Evolutionary conservation across 176 grass and related monocot species (phyloP), one percentile per base, ranked within the genome.

Genomic region (Oryza australiensis): DNA sequence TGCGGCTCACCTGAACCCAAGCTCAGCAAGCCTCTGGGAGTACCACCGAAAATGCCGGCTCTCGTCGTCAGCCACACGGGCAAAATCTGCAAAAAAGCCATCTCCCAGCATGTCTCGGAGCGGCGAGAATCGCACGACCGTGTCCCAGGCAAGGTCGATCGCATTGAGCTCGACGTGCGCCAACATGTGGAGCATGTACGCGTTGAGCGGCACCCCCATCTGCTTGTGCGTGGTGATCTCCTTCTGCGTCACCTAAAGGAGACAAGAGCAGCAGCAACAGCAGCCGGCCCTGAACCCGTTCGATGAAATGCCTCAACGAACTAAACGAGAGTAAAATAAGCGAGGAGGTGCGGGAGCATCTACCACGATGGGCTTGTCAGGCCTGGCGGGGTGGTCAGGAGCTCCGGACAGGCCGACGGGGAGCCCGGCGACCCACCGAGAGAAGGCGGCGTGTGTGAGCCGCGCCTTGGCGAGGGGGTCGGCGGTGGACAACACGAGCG

Each of bases 121-220:
- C 0, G 84, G 88, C 30, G 95, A 89, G 90, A 98, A 98, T 27
- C 95, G 90, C 79, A 89, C 92, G 7, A 98, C 92, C 0, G 92
- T 98, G 73, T 98, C 92, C 95, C 95, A 98, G 5, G 95, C 95
- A 20, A 98, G 90, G 78, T 98, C 90, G 27, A 93, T 95, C 12
- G 92, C 95, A 34, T 98, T 98, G 42, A 98, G 92, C 90, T 98
- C 95, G 0, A 98, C 95, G 69, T 95, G 95, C 12, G 92, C 92
- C 53, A 98, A 80, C 79, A 91, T 95, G 79, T 95, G 95, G 37
- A 98, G 95, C 92, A 95, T 93, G 80, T 98, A 95, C 1, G 92
- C 92, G 57, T 98, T 93, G 14, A 98, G 82, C 37, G 92, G 95
- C 70, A 98, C 80, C 8, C 95, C 88, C 51, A 92, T 93, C 26